phyloP scores from a whole-genome alignment of 2,329 filamentous ascomycete genomes.

The Sclerotinia nivalis region DNA sequence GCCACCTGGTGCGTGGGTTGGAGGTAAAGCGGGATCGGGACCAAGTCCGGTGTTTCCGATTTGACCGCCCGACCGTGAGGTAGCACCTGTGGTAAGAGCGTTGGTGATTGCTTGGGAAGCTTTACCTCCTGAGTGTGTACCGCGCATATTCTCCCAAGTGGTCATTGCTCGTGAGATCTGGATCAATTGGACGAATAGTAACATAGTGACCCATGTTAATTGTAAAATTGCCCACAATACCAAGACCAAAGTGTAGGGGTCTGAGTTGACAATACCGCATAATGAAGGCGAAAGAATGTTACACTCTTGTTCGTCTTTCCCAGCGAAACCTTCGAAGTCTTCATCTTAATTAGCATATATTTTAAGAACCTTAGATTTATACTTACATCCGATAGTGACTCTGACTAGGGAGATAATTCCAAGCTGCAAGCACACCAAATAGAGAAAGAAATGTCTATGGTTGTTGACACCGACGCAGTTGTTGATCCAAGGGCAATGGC shows the following conservation, averaged over 20 bases:
- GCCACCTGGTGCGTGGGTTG: constrained; percentile 44
- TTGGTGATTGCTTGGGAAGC: constrained; percentile 63
- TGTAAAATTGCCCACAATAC: constrained; percentile 80
- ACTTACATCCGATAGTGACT: constrained; percentile 71
- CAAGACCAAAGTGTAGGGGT: constrained; percentile 81
- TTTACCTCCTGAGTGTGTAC: constrained; percentile 59
- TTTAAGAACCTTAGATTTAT: not conserved
- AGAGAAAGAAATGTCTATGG: constrained; percentile 91
- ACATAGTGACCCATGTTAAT: constrained; percentile 95
- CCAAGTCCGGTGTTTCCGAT: constrained; percentile 66
- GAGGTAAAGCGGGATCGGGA: constrained; percentile 56
- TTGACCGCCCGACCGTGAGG: constrained; percentile 66
- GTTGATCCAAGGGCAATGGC: constrained; percentile 96
- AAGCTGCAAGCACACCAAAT: constrained; percentile 74
- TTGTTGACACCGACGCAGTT: constrained; percentile 97
- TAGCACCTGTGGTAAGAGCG: constrained; percentile 72
- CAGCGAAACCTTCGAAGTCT: constrained; percentile 65
- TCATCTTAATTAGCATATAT: constrained; percentile 36
- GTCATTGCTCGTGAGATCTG: constrained; percentile 92
- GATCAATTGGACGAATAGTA: constrained; percentile 88
- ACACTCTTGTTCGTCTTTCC: constrained; percentile 60
- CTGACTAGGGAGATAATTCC: constrained; percentile 73
- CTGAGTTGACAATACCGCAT: constrained; percentile 75
- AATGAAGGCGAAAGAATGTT: constrained; percentile 72
- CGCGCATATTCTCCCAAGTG: constrained; percentile 95